These are phyloP conservation scores for Metschnikowia picachoensis DNA, from an alignment of 805 yeast genomes.

Conservation along the genomic window DNA sequence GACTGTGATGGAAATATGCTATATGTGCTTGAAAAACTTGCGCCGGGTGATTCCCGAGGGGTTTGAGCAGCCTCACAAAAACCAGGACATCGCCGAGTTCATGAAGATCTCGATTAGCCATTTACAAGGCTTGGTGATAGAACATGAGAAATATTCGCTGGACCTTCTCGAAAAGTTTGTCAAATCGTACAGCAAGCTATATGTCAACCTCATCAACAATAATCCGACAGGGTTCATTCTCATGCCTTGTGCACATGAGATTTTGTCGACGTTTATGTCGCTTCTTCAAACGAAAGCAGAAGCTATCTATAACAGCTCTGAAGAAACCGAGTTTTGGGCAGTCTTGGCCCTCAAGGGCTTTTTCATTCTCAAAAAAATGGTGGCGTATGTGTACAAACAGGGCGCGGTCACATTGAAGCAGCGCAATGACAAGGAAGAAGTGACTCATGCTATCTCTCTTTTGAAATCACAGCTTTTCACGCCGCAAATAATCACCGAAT, in stretches of 20 bases:
- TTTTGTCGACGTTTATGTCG: constrained; percentile 58
- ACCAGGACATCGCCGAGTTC: constrained; percentile 55
- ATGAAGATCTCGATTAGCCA: constrained; percentile 54
- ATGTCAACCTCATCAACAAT: constrained; percentile 50
- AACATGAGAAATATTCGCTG: constrained; percentile 47
- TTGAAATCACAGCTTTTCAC: constrained; percentile 57
- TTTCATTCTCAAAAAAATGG: constrained; percentile 57
- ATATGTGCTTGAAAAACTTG: constrained; percentile 68
- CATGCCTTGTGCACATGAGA: constrained; percentile 57
- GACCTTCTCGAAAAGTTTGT: constrained; percentile 65
- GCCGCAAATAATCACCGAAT: constrained; percentile 47
- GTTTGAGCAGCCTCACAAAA: constrained; percentile 63
- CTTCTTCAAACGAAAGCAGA: constrained; percentile 62
- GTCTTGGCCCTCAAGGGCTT: constrained; percentile 64
- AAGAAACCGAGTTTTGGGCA: constrained; percentile 70
- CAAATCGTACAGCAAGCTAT: constrained; percentile 72
- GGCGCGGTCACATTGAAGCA: constrained; percentile 67
- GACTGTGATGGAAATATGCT: constrained; percentile 67
- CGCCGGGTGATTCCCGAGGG: constrained; percentile 77
- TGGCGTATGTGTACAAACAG: constrained; percentile 58
- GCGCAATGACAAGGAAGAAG: constrained; percentile 61
- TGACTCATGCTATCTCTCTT: constrained; percentile 50
- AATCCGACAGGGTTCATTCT: constrained; percentile 71
- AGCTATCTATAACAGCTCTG: constrained; percentile 54
- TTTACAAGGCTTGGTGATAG: constrained; percentile 50